Base-by-base conservation (phyloP, 371 early-diverging fungal genomes). In the Mortierella sp. region DNA sequence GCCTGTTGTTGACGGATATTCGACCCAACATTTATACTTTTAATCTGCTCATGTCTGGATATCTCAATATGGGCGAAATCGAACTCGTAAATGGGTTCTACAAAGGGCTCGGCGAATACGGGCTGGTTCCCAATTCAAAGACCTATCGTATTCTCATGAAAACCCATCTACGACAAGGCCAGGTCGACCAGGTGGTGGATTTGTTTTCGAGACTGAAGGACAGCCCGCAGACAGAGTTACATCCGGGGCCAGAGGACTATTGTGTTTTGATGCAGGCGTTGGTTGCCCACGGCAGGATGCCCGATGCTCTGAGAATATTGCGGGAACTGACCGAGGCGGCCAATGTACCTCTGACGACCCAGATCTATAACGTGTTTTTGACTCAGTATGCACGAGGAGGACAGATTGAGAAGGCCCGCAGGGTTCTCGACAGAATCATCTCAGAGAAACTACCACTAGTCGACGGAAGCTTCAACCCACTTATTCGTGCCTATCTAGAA, bases 41-140 rank as follows among this genome's bases (percentile, higher is more conserved):
- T 69, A 87, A 87, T 68, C 20, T 78, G 45, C 74, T 86, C 26
- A 78, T 87, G 59, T 65, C 78, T 10, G 86, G 86, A 28, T 70
- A 81, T 51, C 66, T 85, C 1, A 51, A 62, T 12, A 70, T 80
- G 59, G 75, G 67, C n/a, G 75, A 87, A 47, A 63, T 62, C 5
- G 84, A 77, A 18, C 65, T 71, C 28, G 87, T 86, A n/a, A 75
- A 79, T 37, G 83, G 84, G 49, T 75, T 84, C 26, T 69, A 77
- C 26, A 59, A 78, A 24, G 86, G 86, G 54, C 64, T 87, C n/a
- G 68, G 67, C 24, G 68, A 73, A 43, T 81, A 77, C 20, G 87
- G 87, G 3, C 51, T 87, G 37, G 66, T 64, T 30, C 84, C 84
- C 52, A 86, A 84, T 39, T 59, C 73, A 10, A 78, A 65, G 45